Evolutionary conservation across 257 asterid species (phyloP).

Genomic region (Salvia rosmarinus): DNA sequence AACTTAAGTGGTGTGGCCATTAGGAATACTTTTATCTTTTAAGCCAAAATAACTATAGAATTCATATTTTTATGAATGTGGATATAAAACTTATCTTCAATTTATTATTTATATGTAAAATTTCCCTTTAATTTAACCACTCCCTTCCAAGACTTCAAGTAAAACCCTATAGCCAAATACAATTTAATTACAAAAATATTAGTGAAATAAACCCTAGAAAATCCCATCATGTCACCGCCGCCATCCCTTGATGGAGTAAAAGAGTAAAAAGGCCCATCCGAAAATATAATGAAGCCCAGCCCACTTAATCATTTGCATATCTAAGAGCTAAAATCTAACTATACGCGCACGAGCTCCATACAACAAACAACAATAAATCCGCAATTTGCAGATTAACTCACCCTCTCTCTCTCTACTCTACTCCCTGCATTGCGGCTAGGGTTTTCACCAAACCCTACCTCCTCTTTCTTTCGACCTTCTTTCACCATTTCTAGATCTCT

Average conservation of each 20-base stretch:
- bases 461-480: neutral
- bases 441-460: constrained; percentile 54
- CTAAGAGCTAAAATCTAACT: neutral
- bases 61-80: too few species aligned
- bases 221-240: too few species aligned
- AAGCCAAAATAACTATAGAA: too few species aligned
- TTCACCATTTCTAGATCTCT: constrained; percentile 34
- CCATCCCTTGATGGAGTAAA: too few species aligned
- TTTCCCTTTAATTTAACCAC: too few species aligned
- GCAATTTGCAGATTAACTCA: constrained; percentile 23
- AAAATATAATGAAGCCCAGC: neutral
- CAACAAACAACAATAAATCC: constrained; percentile 28
- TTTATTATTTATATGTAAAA: too few species aligned
- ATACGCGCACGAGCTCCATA: constrained; percentile 18
- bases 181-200: too few species aligned
- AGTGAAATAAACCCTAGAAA: neutral
- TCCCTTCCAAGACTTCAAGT: too few species aligned
- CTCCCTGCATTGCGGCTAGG: constrained; percentile 73
- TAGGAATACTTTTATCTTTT: too few species aligned
- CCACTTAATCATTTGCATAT: neutral
- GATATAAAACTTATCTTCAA: too few species aligned
- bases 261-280: neutral
- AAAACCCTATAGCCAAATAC: too few species aligned
- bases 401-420: constrained; percentile 29
- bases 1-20: too few species aligned